Conservation (phyloP, 179 eudicot species). For the Gypsophila paniculata region DNA sequence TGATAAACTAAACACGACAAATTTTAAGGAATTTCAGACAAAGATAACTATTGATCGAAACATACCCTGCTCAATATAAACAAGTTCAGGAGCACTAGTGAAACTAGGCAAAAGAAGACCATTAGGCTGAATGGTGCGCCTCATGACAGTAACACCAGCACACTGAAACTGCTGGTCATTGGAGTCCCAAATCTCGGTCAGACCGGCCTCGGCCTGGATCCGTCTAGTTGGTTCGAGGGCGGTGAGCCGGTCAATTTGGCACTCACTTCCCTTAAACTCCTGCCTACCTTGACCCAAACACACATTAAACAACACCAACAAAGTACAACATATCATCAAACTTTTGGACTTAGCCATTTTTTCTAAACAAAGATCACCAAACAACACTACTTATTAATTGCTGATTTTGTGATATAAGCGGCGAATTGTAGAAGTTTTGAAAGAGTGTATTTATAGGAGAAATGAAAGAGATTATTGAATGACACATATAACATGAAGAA, state of each 20-base stretch:
- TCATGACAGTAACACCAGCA: slow-evolving; percentile 51
- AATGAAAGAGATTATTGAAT: slow-evolving; percentile 10
- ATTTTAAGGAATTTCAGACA: no score
- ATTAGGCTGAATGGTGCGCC: slow-evolving; percentile 42
- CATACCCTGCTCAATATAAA: slow-evolving; percentile 53
- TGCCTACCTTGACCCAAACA: slow-evolving; percentile 31
- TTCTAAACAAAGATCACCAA: background rate
- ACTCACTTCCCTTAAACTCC: slow-evolving; percentile 35
- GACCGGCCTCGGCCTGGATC: slow-evolving; percentile 59
- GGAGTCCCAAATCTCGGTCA: slow-evolving; percentile 54
- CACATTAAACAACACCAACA: slow-evolving; percentile 31
- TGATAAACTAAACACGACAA: no score
- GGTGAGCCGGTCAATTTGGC: slow-evolving; percentile 45
- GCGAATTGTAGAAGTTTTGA: slow-evolving; percentile 35
- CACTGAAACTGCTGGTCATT: slow-evolving; percentile 52
- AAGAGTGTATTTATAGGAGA: slow-evolving; percentile 34
- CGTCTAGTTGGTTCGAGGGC: slow-evolving; percentile 47
- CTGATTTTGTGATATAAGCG: slow-evolving; percentile 22
- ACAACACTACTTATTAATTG: background rate
- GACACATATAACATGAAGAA: slow-evolving; percentile 32
- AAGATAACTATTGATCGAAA: no score
- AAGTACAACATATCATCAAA: slow-evolving; percentile 25
- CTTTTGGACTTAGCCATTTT: slow-evolving; percentile 36
- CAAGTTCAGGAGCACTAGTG: slow-evolving; percentile 43
- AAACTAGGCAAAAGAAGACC: slow-evolving; percentile 64